Conservation (phyloP, 768 basidiomycete genomes). For the Neoboletus magnificus region DNA sequence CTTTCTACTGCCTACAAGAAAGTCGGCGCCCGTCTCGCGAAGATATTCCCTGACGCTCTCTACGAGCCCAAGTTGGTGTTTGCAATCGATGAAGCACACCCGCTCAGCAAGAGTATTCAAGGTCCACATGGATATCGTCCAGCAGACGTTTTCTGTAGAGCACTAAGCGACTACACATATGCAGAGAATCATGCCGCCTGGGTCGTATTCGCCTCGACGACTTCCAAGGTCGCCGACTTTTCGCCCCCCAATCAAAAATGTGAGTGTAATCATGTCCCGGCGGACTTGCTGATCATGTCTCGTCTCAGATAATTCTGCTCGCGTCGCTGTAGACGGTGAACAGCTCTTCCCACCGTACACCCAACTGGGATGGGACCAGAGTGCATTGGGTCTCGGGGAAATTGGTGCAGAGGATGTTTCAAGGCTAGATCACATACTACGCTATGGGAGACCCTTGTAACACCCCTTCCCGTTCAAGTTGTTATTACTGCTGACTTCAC, state of each 20-base stretch:
- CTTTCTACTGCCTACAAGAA: background rate
- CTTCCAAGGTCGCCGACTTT: background rate
- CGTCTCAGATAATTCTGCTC: background rate
- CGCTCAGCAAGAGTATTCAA: too few relatives aligned
- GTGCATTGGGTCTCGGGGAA: background rate
- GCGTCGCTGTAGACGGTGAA: background rate
- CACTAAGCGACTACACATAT: too few relatives aligned
- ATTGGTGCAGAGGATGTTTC: background rate
- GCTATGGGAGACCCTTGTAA: background rate
- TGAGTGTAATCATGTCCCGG: too few relatives aligned
- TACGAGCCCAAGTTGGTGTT: too few relatives aligned
- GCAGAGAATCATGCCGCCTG: too few relatives aligned
- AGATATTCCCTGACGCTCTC: too few relatives aligned
- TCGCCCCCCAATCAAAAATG: background rate
- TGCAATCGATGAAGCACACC: too few relatives aligned
- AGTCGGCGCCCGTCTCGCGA: background rate
- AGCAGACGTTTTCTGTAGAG: too few relatives aligned
- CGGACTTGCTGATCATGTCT: too few relatives aligned
- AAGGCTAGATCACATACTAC: too few relatives aligned
- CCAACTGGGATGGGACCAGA: background rate
- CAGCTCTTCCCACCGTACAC: background rate
- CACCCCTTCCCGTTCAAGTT: background rate
- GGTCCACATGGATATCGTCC: too few relatives aligned
- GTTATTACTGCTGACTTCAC: background rate
- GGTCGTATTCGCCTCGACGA: background rate